Evolutionary conservation across 192 early-diverging fungal genomes (phyloP), one percentile per base, ranked within the genome.

Genomic region (Podila horticola): DNA sequence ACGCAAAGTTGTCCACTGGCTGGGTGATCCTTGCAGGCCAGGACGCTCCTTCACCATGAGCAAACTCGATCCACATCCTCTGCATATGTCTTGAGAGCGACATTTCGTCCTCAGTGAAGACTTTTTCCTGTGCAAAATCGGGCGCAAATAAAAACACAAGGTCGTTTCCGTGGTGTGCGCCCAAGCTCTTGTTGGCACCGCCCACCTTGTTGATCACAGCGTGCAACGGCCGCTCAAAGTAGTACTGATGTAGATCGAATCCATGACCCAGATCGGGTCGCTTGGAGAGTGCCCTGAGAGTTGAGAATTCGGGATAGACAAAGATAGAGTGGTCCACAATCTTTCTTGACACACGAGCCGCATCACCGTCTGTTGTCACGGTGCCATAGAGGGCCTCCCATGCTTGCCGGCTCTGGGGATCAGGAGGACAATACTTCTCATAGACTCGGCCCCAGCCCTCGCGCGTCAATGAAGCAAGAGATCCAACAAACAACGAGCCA

Each of bases 141-240:
- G 74, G 66, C 36, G 59, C 75, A 63, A 79, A 79, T n/a, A 79
- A 19, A 30, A 28, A 79, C n/a, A 64, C 65, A 29, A 79, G 29
- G n/a, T 79, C 75, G 5, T 67, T 50, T 2, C 70, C 75, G 38
- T 79, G 75, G 67, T 79, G 70, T 6, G 75, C 75, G 7, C 70
- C 70, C 41, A 29, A 49, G 9, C 36, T 57, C 9, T 20, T 26
- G 13, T 61, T 30, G 10, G 13, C 28, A 1, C 30, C 59, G 24
- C 52, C 52, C 17, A 4, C 51, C 38, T 48, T 62, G 2, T 59
- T 45, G 26, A 71, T 69, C 5, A 79, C 31, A 3, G 60, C 60
- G 1, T 57, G 60, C 17, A 72, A 67, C 6, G 58, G 51, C 19
- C 70, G 69, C 29, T 79, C 75, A 48, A 79, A 79, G 57, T 72